These are phyloP conservation scores for Elsinoe ampelina DNA, from an alignment of 2,329 filamentous ascomycete species.

Conservation along the genomic window DNA sequence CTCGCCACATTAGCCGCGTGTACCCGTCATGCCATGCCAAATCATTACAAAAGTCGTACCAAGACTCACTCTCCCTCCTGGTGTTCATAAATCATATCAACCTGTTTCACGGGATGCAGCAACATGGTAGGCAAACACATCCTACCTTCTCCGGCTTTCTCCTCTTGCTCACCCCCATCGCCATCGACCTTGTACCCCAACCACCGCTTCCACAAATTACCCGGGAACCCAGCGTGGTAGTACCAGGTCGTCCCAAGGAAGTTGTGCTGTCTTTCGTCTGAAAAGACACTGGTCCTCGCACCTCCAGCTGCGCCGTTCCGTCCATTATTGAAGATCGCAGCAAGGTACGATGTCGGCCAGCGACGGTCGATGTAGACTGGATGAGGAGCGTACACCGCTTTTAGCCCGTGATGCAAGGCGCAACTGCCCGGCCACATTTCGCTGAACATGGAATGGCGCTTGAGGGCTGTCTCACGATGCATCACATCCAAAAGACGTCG, in stretches of 20 bases:
- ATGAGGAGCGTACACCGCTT: slow-evolving; percentile 59
- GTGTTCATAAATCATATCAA: slow-evolving; percentile 39
- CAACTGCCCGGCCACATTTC: slow-evolving; percentile 70
- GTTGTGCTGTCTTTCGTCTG: slow-evolving; percentile 44
- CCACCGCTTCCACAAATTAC: slow-evolving; percentile 49
- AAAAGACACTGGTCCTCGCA: slow-evolving; percentile 40
- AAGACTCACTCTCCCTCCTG: slow-evolving; percentile 17
- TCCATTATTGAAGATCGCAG: slow-evolving; percentile 48
- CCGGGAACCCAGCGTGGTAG: slow-evolving; percentile 43
- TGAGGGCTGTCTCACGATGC: slow-evolving; percentile 63
- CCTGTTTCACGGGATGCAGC: slow-evolving; percentile 43
- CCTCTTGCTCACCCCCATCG: slow-evolving; percentile 38
- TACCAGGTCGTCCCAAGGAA: slow-evolving; percentile 47
- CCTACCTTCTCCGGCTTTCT: slow-evolving; percentile 37
- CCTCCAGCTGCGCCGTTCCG: slow-evolving; percentile 43
- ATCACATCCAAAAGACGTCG: slow-evolving; percentile 58
- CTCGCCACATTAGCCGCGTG: neutral
- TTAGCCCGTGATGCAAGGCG: slow-evolving; percentile 66
- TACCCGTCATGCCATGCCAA: neutral
- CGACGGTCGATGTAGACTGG: slow-evolving; percentile 48
- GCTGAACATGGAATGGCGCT: slow-evolving; percentile 63
- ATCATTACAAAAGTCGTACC: neutral
- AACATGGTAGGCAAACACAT: slow-evolving; percentile 42
- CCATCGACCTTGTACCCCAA: slow-evolving; percentile 45
- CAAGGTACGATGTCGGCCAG: slow-evolving; percentile 46